A percentile compares a stretch with the other conserved stretches of the same genome.
Evolutionary conservation across 2,329 filamentous ascomycete genomes (phyloP).

Genomic region (Ophiostoma populinum): DNA sequence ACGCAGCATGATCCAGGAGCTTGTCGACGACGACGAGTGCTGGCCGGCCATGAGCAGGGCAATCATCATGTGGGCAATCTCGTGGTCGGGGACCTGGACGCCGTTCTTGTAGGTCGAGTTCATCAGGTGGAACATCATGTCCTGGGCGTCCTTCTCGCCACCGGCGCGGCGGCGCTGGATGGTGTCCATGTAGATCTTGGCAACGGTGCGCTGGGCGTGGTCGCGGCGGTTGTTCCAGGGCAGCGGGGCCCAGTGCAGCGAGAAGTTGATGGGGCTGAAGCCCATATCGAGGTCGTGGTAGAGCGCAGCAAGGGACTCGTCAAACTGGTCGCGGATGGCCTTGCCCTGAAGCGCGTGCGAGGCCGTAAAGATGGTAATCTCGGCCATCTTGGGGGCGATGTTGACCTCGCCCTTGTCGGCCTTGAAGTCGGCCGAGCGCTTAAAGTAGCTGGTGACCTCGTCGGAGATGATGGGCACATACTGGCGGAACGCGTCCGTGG

Average conservation of each 20-base stretch:
- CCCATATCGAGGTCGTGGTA: conserved; percentile 71
- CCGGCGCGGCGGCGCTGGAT: conserved; percentile 42
- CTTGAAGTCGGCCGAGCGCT: conserved; percentile 36
- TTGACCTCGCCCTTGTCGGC: conserved; percentile 43
- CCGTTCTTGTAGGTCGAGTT: conserved; percentile 60
- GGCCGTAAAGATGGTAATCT: conserved; percentile 71
- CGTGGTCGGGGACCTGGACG: conserved; percentile 48
- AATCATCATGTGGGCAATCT: conserved; percentile 77
- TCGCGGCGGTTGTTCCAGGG: conserved; percentile 61
- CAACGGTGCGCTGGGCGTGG: conserved; percentile 54
- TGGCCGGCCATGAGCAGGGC: conserved; percentile 72
- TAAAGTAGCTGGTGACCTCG: conserved; percentile 51
- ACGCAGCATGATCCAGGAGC: conserved; percentile 59
- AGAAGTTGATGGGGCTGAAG: conserved; percentile 67
- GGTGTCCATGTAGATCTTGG: conserved; percentile 57
- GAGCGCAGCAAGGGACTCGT: conserved; percentile 54
- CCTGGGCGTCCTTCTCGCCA: conserved; percentile 29
- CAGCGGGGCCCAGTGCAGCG: conserved; percentile 62
- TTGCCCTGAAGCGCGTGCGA: conserved; percentile 58
- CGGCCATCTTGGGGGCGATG: conserved; percentile 49
- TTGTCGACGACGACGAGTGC: conserved; percentile 63
- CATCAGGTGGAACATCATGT: conserved; percentile 75
- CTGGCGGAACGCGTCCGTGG: conserved; percentile 40
- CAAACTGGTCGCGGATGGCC: conserved; percentile 55
- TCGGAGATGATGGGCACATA: conserved; percentile 57